Base-by-base conservation (phyloP, 2,329 filamentous ascomycete genomes). In the Phyllosticta citrichinensis region DNA sequence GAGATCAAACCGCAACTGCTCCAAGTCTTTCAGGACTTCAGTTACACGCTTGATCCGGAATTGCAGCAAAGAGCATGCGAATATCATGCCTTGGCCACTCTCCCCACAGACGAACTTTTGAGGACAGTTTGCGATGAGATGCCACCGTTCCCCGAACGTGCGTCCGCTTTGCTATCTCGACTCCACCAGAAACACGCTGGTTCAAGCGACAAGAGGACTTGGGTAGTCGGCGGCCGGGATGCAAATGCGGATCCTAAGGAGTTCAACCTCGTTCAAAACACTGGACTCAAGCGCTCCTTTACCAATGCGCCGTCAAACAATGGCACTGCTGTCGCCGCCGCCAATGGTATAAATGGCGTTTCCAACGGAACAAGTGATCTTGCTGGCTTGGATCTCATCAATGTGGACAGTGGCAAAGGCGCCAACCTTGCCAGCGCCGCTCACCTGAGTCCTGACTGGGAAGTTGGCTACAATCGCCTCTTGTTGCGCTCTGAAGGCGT, bases 61-160 rank as follows among this genome's bases (percentile, higher is more conserved):
- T 80, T 99, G 65, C 94, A 99, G 73, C 94, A 99, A 76, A 82
- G 94, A 75, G 93, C 94, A 14, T 99, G 91, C 76, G 94, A 99
- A 73, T 99, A 97, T 73, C 80, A 97, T 63, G 86, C 88, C 0
- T 80, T 99, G 64, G 91, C 91, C 19, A 92, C 84, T 35, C 81
- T 95, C 72, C 88, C 91, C 0, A 91, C 90, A 0, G 94, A 99
- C 68, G 92, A 97, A 65, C 82, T 99, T 6, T 80, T 99, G 12
- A 85, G 94, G 57, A 97, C 94, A 0, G 87, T 99, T 5, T 96
- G 92, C 73, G 94, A 99, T 68, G 94, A 99, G 73, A 99, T 99
- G 95, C 94, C 94, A 2, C 92, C 94, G 0, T 99, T 97, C 76
- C 95, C 94, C 0, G 92, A 99, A 73, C 82, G 95, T 63, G 87